Evolutionary conservation across 306 rosid genomes (phyloP).

Genomic region (Cucurbita pepo): DNA sequence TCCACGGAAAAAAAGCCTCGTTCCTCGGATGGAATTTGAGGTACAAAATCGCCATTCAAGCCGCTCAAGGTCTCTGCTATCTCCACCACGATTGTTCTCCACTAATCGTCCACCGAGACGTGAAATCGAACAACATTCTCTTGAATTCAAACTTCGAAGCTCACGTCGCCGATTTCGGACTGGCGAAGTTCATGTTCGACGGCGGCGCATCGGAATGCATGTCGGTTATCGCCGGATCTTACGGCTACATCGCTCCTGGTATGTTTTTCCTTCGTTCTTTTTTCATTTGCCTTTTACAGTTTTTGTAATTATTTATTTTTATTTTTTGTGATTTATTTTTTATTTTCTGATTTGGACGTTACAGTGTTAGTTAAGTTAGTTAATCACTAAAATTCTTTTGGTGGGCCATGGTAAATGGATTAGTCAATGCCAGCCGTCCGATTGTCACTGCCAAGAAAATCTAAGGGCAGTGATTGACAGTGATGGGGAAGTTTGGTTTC

Average conservation of each 20-base stretch:
- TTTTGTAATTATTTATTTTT: neutral
- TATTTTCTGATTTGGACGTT: neutral
- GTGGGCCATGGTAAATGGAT: neutral
- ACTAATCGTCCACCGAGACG: constrained; percentile 62
- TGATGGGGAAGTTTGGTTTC: neutral
- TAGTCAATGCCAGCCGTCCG: neutral
- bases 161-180: constrained; percentile 79
- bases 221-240: constrained; percentile 86
- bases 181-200: constrained; percentile 66
- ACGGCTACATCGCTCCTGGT: constrained; percentile 96
- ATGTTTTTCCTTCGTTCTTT: neutral
- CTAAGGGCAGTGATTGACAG: constrained; percentile 2
- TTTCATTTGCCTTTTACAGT: neutral
- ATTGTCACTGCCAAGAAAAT: neutral
- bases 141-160: constrained; percentile 70
- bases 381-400: neutral
- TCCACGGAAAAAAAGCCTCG: constrained; percentile 47
- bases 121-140: constrained; percentile 75
- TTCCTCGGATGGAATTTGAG: constrained; percentile 58
- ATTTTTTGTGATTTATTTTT: neutral
- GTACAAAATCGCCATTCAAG: constrained; percentile 61
- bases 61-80: constrained; percentile 72
- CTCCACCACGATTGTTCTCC: constrained; percentile 91
- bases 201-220: constrained; percentile 67
- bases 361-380: neutral